Evolutionary conservation across 78 protist genomes (phyloP).

Genomic region (Cavenderia fasciculata): DNA sequence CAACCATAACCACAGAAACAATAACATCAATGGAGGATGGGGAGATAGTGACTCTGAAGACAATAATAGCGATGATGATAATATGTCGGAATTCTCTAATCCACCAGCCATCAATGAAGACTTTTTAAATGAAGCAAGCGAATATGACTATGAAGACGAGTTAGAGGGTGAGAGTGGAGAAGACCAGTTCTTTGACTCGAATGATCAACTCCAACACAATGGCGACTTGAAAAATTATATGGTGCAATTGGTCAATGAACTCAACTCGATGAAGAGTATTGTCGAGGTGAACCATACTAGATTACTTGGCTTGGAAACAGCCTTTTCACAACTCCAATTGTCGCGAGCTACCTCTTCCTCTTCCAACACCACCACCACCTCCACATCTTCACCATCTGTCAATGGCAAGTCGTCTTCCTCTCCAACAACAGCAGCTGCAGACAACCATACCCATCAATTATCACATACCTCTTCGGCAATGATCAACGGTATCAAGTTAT

Average conservation of each 20-base stretch:
- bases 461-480: background rate
- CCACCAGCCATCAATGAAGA: conserved; percentile 10
- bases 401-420: too few species aligned
- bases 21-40: background rate
- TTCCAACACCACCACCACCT: background rate
- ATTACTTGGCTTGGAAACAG: conserved; percentile 20
- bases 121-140: background rate
- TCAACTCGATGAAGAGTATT: conserved; percentile 31
- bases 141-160: background rate
- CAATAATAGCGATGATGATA: background rate
- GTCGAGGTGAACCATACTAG: conserved; percentile 63
- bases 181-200: conserved; percentile 54
- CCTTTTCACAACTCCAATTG: conserved; percentile 7
- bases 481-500: background rate
- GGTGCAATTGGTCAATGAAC: conserved; percentile 20
- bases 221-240: conserved; percentile 43
- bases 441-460: background rate
- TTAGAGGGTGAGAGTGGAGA: background rate
- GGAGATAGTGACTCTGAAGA: conserved; percentile 12
- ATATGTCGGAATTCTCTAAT: conserved; percentile 7
- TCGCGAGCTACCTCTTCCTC: background rate
- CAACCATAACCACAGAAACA: conserved; percentile 46
- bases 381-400: background rate
- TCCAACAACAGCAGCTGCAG: conserved; percentile 2
- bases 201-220: conserved; percentile 10